Conservation (phyloP, 345 rosid genomes). For the Camelina laxa region DNA sequence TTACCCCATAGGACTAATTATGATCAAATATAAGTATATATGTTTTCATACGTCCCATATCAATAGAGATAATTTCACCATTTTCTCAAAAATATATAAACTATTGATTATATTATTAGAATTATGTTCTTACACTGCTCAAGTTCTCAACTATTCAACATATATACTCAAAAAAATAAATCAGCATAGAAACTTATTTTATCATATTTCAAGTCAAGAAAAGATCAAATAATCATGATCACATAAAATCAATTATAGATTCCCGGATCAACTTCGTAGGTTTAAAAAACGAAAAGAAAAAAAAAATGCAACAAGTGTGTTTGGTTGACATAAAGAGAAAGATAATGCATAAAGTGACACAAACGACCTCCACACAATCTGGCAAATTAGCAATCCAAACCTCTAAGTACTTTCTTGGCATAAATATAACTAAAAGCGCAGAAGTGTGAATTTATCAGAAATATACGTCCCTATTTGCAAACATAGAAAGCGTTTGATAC, state of each 20-base stretch:
- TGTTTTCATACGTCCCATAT: not conserved
- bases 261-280: not conserved
- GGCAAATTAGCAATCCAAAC: not conserved
- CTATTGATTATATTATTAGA: too few relatives aligned
- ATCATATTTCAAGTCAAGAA: not conserved
- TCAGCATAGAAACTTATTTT: too few relatives aligned
- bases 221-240: not conserved
- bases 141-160: too few relatives aligned
- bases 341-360: not conserved
- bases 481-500: not conserved
- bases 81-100: not conserved
- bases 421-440: not conserved
- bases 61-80: not conserved
- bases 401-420: not conserved
- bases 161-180: too few relatives aligned
- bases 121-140: not conserved
- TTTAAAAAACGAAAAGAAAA: not conserved
- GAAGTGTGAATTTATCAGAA: not conserved
- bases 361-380: not conserved
- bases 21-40: too few relatives aligned
- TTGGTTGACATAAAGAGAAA: not conserved
- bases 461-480: not conserved
- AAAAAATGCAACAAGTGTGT: not conserved
- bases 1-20: not conserved
- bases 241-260: not conserved